Evolutionary conservation across 495 filamentous ascomycete genomes (phyloP).

Genomic region (Aspergillus sclerotiicarbonarius): DNA sequence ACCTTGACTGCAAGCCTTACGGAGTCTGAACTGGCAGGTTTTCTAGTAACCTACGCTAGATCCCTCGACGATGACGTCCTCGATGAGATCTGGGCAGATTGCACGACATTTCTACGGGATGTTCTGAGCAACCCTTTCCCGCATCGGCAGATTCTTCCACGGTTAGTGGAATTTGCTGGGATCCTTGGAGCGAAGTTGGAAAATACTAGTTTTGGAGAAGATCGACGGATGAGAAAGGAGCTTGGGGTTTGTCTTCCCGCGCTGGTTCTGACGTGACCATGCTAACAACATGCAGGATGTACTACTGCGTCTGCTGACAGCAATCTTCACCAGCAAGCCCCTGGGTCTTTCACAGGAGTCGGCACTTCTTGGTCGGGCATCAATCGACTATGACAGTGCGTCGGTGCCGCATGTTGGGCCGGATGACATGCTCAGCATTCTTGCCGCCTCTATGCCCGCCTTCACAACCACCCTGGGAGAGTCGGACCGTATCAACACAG

Average conservation of each 20-base stretch:
- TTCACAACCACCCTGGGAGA: slow-evolving; percentile 85
- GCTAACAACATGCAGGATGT: slow-evolving; percentile 65
- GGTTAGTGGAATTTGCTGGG: slow-evolving; percentile 82
- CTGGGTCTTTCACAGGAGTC: slow-evolving; percentile 54
- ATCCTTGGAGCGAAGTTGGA: slow-evolving; percentile 91
- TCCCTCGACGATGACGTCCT: slow-evolving; percentile 97
- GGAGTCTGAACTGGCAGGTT: slow-evolving; percentile 79
- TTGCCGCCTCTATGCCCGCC: slow-evolving; percentile 74
- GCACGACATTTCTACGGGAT: slow-evolving; percentile 85
- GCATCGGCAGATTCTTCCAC: slow-evolving; percentile 84
- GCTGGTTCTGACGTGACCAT: background rate
- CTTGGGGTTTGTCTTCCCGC: slow-evolving; percentile 64
- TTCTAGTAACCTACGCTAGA: slow-evolving; percentile 82
- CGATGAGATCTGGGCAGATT: slow-evolving; percentile 98
- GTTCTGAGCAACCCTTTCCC: slow-evolving; percentile 92
- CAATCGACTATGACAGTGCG: slow-evolving; percentile 45
- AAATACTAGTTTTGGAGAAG: slow-evolving; percentile 96
- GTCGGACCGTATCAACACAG: slow-evolving; percentile 75
- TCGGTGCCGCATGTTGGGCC: slow-evolving; percentile 44
- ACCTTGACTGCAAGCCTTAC: slow-evolving; percentile 79
- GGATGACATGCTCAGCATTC: slow-evolving; percentile 78
- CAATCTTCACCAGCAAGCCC: slow-evolving; percentile 86
- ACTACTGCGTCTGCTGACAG: slow-evolving; percentile 80
- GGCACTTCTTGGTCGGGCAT: slow-evolving; percentile 37
- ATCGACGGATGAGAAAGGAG: slow-evolving; percentile 89